A percentile compares a stretch with the other conserved stretches of the same genome.
Evolutionary conservation across 192 early-diverging fungal genomes (phyloP).

Genomic region (Rhizophagus sp.): DNA sequence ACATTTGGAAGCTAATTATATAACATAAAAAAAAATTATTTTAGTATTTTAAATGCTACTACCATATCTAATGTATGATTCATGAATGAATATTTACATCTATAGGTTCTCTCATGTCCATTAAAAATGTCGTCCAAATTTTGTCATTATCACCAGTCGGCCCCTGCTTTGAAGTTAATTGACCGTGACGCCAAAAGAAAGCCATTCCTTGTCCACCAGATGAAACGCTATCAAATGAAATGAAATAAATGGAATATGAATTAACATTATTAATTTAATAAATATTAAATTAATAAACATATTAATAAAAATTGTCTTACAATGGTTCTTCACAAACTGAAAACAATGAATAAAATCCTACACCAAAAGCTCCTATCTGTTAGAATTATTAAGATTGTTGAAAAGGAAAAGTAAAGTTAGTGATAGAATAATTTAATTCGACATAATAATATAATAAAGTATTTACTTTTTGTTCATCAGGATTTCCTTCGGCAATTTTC

Average conservation of each 20-base stretch:
- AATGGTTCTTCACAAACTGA: conserved; percentile 89
- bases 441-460: background rate
- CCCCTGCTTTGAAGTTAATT: conserved; percentile 77
- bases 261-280: too few relatives aligned
- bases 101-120: conserved; percentile 77
- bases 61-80: too few relatives aligned
- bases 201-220: conserved; percentile 79
- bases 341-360: conserved; percentile 87
- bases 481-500: conserved; percentile 91
- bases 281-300: too few relatives aligned
- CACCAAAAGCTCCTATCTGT: conserved; percentile 76
- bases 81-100: conserved; percentile 29
- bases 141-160: conserved; percentile 49
- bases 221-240: conserved; percentile 48
- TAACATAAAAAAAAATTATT: conserved; percentile 24
- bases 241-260: too few relatives aligned
- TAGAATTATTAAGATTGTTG: too few relatives aligned
- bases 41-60: too few relatives aligned
- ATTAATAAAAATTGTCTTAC: conserved; percentile 35
- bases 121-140: conserved; percentile 38
- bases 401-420: too few relatives aligned
- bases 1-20: conserved; percentile 48
- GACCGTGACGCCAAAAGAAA: conserved; percentile 87
- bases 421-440: too few relatives aligned
- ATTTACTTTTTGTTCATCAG: conserved; percentile 46